Evolutionary conservation across 1,139 yeast genomes (phyloP), one percentile per base, ranked within the genome.

Genomic region (Pichia inconspicua): DNA sequence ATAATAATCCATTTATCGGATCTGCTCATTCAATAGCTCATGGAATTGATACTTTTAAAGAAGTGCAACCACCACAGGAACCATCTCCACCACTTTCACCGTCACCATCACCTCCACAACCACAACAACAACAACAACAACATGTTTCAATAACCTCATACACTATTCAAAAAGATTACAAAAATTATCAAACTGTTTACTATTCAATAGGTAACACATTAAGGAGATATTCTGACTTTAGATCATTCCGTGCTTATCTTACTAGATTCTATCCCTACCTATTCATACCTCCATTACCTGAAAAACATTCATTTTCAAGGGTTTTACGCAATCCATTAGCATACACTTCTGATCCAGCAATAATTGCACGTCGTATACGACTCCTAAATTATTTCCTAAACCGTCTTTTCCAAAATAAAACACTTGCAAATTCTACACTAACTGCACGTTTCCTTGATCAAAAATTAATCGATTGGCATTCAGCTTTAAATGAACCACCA

Each of bases 241-340:
- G 70, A 52, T 75, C 80, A 11, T 65, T 77, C 9, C 63, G 82
- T 42, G 73, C 71, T 45, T 69, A 66, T 52, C 58, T 78, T 38
- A 61, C 69, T 42, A 68, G 68, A 55, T 62, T 77, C 42, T 75
- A 68, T 53, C 82, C 82, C 5, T 74, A 79, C 1, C 60, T 71
- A 38, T 67, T 77, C 15, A 66, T 78, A 11, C 82, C 83, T 2
- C 80, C 82, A 2, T 73, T 78, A 15, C 83, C 83, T 0, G 82
- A 75, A 54, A 78, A 77, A 54, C 83, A 78, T 55, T 72, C 82
- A 1, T 55, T 78, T 17, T 58, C 63, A 11, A 54, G 58, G 34
- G 52, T 63, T n/a, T 46, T 64, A 22, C 55, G 54, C 27, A 58
- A 59, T 42, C 67, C 67, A 1, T 58, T 64, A 40, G 53, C 53